phyloP scores from a whole-genome alignment of 331 rosid species.

The Pyrus hybrid region DNA sequence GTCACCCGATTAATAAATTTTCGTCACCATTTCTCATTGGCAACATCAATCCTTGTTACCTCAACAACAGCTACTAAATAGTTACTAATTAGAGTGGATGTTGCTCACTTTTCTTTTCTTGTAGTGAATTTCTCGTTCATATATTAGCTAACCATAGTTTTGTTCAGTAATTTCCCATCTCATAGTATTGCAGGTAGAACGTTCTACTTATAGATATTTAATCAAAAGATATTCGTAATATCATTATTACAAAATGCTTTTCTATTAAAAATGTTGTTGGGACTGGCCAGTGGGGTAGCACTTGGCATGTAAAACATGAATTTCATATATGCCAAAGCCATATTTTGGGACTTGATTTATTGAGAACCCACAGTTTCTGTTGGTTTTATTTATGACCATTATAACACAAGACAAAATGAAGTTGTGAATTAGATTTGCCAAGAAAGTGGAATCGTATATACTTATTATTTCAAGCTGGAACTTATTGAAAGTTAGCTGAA shows the following conservation, averaged over 20 bases:
- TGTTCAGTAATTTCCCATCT: too few relatives aligned
- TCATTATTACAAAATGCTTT: neutral
- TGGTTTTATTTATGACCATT: constrained; percentile 18
- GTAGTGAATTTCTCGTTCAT: too few relatives aligned
- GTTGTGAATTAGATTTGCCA: neutral
- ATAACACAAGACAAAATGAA: constrained; percentile 3
- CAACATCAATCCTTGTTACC: too few relatives aligned
- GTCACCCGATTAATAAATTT: too few relatives aligned
- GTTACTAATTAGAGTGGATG: too few relatives aligned
- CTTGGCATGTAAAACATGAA: neutral
- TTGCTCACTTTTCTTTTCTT: too few relatives aligned
- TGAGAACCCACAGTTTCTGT: constrained; percentile 9
- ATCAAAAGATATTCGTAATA: neutral
- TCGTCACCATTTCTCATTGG: too few relatives aligned
- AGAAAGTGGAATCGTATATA: neutral
- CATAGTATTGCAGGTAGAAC: too few relatives aligned
- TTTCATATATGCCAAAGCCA: neutral
- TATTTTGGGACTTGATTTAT: neutral
- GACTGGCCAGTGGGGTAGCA: neutral
- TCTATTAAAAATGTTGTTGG: neutral
- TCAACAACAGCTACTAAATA: too few relatives aligned
- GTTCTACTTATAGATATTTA: too few relatives aligned
- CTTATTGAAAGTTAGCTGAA: neutral
- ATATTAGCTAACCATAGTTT: too few relatives aligned
- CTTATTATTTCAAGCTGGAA: too few relatives aligned